Conservation (phyloP, 495 filamentous ascomycete species). For the Annulohypoxylon stygium region DNA sequence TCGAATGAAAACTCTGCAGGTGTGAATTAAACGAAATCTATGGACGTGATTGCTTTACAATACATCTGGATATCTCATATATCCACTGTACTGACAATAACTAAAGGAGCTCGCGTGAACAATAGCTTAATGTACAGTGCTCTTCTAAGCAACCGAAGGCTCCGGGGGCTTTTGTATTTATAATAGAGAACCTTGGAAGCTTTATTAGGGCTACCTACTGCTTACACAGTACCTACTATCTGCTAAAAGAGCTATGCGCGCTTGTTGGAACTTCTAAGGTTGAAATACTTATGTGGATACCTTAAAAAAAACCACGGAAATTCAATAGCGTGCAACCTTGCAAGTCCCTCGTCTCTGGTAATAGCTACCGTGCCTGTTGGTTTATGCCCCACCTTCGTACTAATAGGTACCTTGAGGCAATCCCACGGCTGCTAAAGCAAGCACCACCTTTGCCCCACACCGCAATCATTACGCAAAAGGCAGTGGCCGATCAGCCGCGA, state of each 20-base stretch:
- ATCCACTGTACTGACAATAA: background rate
- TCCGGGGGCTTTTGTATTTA: background rate
- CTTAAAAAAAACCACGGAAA: background rate
- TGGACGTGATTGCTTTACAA: constrained; percentile 11
- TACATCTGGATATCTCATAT: background rate
- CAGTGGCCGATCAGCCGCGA: constrained; percentile 46
- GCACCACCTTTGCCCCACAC: constrained; percentile 34
- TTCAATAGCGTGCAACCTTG: background rate
- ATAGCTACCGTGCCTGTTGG: background rate
- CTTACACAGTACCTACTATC: background rate
- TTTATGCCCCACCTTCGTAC: constrained; percentile 16
- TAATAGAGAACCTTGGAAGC: background rate
- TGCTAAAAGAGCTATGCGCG: background rate
- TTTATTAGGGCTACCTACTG: background rate
- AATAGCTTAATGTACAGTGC: background rate
- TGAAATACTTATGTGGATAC: constrained; percentile 8
- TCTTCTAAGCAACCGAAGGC: background rate
- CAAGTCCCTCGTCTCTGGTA: background rate
- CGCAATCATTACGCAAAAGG: constrained; percentile 46
- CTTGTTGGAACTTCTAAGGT: constrained; percentile 5
- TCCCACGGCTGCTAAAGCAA: constrained; percentile 32
- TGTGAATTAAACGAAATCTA: constrained; percentile 18
- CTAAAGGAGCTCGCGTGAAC: background rate
- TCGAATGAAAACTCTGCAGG: constrained; percentile 20
- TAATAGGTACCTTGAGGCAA: constrained; percentile 23